phyloP scores from a whole-genome alignment of 1,284 basidiomycete species.

The Cutaneotrichosporon mucoides region DNA sequence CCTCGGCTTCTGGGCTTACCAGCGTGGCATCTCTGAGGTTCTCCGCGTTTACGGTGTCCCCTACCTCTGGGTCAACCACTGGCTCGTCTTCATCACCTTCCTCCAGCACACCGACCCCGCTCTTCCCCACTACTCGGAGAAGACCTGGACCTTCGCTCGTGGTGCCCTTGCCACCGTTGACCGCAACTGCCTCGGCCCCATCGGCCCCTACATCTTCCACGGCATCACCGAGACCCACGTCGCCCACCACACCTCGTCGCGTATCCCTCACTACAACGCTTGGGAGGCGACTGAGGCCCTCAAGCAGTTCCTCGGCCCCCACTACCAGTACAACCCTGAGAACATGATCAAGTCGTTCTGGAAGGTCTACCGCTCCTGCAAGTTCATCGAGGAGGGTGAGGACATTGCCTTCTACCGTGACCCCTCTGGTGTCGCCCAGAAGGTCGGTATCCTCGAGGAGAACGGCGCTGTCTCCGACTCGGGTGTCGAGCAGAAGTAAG shows the following conservation, averaged over 20 bases:
- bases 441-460: constrained; percentile 60
- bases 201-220: constrained; percentile 69
- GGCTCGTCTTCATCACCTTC: constrained; percentile 89
- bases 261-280: constrained; percentile 80
- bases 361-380: constrained; percentile 53
- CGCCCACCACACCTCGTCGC: constrained; percentile 81
- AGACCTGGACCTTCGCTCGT: constrained; percentile 89
- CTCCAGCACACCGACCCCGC: constrained; percentile 53
- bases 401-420: constrained; percentile 92
- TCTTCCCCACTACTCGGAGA: constrained; percentile 72
- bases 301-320: constrained; percentile 66
- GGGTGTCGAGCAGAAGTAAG: constrained; percentile 61
- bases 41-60: constrained; percentile 79
- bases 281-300: constrained; percentile 92
- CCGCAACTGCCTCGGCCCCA: constrained; percentile 76
- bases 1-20: constrained; percentile 60
- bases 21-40: constrained; percentile 69
- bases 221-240: constrained; percentile 92
- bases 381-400: constrained; percentile 86
- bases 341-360: constrained; percentile 55
- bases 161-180: constrained; percentile 93
- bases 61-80: constrained; percentile 83
- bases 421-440: constrained; percentile 67
- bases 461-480: constrained; percentile 68
- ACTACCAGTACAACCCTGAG: constrained; percentile 55